phyloP scores from a whole-genome alignment of 805 yeast species.

The Myxozyma geophila region DNA sequence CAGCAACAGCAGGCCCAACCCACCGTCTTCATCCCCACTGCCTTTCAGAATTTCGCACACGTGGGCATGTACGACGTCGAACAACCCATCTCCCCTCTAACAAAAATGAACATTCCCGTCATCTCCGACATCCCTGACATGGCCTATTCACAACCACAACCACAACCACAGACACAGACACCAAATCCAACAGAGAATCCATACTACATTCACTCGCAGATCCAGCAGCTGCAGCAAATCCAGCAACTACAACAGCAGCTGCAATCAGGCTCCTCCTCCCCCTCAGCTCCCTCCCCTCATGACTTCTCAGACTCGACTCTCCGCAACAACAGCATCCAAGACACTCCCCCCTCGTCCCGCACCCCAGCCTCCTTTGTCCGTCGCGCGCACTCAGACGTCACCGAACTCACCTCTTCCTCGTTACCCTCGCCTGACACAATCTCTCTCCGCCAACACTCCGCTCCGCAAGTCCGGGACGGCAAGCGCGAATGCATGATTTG shows the following conservation, averaged over 20 bases:
- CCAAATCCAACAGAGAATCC: too few species aligned
- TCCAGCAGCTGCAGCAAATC: too few species aligned
- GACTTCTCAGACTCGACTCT: neutral
- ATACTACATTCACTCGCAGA: too few species aligned
- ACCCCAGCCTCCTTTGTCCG: neutral
- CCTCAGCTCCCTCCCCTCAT: too few species aligned
- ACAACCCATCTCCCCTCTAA: slow-evolving; percentile 15
- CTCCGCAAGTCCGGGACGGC: slow-evolving; percentile 15
- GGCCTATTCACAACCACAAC: slow-evolving; percentile 4
- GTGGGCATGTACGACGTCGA: neutral
- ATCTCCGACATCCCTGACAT: neutral
- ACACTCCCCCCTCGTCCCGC: neutral
- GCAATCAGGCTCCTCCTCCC: too few species aligned
- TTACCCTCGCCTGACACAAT: neutral
- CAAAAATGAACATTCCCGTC: neutral
- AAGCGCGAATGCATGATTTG: slow-evolving; percentile 27
- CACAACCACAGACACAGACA: slow-evolving; percentile 3
- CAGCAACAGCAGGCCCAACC: neutral
- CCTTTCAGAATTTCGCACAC: neutral
- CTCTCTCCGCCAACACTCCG: neutral
- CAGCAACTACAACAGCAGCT: too few species aligned
- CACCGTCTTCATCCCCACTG: neutral
- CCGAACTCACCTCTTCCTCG: slow-evolving; percentile 11
- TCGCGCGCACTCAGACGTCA: slow-evolving; percentile 19
- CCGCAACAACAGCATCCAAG: neutral